Evolutionary conservation across 306 rosid species (phyloP).

Genomic region (Ammopiptanthus mongolicus): DNA sequence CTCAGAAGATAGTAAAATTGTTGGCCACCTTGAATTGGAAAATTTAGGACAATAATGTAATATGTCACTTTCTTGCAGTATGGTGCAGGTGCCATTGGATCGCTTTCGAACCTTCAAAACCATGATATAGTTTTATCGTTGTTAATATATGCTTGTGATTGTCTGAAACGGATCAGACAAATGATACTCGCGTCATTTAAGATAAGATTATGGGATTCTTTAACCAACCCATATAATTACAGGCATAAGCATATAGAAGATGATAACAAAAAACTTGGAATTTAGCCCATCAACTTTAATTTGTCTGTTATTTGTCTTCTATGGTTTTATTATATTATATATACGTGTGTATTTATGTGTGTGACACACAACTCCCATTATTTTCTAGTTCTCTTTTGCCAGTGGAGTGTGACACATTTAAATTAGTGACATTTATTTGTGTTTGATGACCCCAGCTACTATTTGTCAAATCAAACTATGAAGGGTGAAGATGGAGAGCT

Average conservation of each 20-base stretch:
- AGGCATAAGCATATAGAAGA: not conserved
- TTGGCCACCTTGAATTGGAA: not conserved
- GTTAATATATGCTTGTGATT: not conserved
- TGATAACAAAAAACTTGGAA: not conserved
- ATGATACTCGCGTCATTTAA: not conserved
- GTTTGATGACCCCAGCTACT: slow-evolving; percentile 10
- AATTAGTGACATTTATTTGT: not conserved
- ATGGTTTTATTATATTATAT: not conserved
- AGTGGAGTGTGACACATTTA: not conserved
- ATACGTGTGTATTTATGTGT: too few species aligned
- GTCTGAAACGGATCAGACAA: not conserved
- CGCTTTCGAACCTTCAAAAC: not conserved
- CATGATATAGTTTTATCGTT: not conserved
- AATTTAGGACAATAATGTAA: not conserved
- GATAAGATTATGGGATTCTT: not conserved
- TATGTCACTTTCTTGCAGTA: not conserved
- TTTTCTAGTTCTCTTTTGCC: not conserved
- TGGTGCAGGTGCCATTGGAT: not conserved
- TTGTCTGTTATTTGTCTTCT: not conserved
- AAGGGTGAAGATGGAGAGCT: not conserved
- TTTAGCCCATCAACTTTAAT: not conserved
- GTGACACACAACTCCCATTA: not conserved
- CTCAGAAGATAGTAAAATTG: not conserved
- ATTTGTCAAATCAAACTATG: not conserved
- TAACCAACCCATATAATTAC: not conserved